These are phyloP conservation scores for Pisolithus orientalis DNA, from an alignment of 768 basidiomycete genomes.

Conservation along the genomic window DNA sequence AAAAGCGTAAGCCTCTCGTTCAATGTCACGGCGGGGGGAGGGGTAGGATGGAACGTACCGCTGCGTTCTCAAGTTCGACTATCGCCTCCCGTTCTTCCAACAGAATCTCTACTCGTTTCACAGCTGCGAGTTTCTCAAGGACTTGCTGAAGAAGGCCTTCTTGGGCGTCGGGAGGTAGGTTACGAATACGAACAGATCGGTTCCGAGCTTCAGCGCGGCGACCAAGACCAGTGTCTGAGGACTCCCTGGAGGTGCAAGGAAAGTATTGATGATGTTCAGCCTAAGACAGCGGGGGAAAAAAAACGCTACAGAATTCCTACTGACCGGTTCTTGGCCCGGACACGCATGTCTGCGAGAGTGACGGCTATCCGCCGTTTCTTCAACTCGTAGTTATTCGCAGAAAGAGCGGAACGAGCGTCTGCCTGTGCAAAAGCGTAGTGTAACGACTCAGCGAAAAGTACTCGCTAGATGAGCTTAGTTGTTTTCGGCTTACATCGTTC, in stretches of 20 bases:
- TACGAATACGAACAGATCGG: constrained; percentile 71
- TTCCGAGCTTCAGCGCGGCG: constrained; percentile 50
- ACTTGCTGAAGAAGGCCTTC: constrained; percentile 90
- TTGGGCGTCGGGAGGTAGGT: constrained; percentile 71
- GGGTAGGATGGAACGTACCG: constrained; percentile 37
- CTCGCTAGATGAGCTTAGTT: not conserved
- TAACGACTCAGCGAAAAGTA: not conserved
- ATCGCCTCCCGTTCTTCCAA: constrained; percentile 52
- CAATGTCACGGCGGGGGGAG: not conserved
- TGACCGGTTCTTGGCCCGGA: constrained; percentile 48
- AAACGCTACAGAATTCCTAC: constrained; percentile 6
- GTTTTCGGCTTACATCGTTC: constrained; percentile 46
- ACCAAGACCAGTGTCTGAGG: constrained; percentile 52
- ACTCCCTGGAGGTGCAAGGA: constrained; percentile 25
- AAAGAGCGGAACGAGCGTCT: constrained; percentile 63
- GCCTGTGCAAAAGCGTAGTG: constrained; percentile 35
- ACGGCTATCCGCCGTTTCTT: constrained; percentile 90
- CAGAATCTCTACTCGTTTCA: constrained; percentile 75
- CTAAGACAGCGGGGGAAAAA: not conserved
- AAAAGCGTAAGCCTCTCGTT: not conserved
- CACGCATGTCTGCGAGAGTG: constrained; percentile 74
- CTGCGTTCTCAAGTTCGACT: constrained; percentile 58
- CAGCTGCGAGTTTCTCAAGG: constrained; percentile 67
- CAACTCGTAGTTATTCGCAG: constrained; percentile 80
- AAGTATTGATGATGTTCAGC: not conserved